These are phyloP conservation scores for Heliamphora exappendiculata DNA, from an alignment of 148 eudicot genomes.

Conservation along the genomic window DNA sequence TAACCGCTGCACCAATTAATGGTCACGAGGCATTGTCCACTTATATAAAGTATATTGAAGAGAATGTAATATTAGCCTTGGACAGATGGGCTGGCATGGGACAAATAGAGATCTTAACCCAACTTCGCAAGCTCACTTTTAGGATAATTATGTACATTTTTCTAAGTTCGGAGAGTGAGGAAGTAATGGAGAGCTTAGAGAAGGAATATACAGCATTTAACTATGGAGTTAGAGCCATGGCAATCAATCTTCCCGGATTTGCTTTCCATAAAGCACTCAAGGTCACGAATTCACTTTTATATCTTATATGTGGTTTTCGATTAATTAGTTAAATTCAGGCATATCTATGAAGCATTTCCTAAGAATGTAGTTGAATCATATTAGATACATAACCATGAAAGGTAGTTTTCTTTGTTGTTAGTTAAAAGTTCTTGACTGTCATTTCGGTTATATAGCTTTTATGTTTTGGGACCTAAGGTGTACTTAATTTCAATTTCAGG, in stretches of 20 bases:
- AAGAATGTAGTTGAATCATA: neutral
- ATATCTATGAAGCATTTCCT: neutral
- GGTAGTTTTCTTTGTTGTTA: neutral
- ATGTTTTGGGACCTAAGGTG: neutral
- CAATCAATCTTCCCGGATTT: conserved; percentile 79
- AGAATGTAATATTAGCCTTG: conserved; percentile 37
- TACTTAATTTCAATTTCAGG: conserved; percentile 27
- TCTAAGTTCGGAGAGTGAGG: conserved; percentile 65
- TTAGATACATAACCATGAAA: neutral
- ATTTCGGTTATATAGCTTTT: neutral
- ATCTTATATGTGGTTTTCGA: neutral
- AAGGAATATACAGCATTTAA: conserved; percentile 60
- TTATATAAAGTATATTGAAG: conserved; percentile 62
- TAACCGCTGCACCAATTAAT: conserved; percentile 80
- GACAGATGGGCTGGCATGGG: conserved; percentile 71
- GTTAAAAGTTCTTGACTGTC: neutral
- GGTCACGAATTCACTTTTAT: conserved; percentile 25
- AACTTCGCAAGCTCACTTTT: conserved; percentile 63
- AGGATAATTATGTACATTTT: conserved; percentile 72
- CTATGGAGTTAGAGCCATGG: conserved; percentile 75
- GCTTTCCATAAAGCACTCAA: conserved; percentile 70
- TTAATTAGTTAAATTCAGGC: neutral
- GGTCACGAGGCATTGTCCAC: conserved; percentile 76
- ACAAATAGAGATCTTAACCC: conserved; percentile 63
- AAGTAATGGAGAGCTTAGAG: conserved; percentile 57